Evolutionary conservation across 2,329 filamentous ascomycete species (phyloP).

Genomic region (Talaromyces sp.): DNA sequence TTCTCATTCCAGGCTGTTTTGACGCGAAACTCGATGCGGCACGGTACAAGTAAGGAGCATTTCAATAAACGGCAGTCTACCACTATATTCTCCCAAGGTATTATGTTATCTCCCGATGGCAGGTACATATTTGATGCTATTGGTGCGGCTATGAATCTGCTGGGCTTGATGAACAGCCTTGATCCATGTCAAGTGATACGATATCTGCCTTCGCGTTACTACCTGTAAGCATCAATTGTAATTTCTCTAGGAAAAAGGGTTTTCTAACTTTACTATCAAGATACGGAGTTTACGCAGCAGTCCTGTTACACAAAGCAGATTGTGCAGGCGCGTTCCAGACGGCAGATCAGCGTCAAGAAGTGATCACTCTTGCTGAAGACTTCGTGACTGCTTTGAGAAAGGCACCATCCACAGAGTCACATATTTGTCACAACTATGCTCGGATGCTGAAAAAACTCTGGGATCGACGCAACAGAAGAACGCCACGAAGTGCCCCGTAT

Average conservation of each 20-base stretch:
- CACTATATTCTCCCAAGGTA: not conserved
- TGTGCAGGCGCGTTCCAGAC: not conserved
- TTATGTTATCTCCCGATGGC: not conserved
- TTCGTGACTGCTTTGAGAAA: not conserved
- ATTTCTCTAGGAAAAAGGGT: not conserved
- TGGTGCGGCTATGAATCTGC: not conserved
- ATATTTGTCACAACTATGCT: not conserved
- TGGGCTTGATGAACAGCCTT: not conserved
- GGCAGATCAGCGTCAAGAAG: not conserved
- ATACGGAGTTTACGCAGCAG: not conserved
- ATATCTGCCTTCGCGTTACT: not conserved
- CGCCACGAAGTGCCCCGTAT: not conserved
- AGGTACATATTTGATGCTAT: not conserved
- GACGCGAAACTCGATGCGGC: not conserved
- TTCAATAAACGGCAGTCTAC: not conserved
- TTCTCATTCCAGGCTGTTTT: constrained; percentile 1
- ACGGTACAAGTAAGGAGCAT: not conserved
- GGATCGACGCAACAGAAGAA: not conserved
- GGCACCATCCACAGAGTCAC: not conserved
- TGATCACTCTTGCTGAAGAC: not conserved
- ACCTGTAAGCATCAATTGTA: not conserved
- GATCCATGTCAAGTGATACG: not conserved
- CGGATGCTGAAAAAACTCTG: not conserved
- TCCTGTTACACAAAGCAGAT: not conserved
- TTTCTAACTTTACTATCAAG: not conserved